These are phyloP conservation scores for Sclerotinia minor DNA, from an alignment of 2,329 filamentous ascomycete species.

Conservation along the genomic window DNA sequence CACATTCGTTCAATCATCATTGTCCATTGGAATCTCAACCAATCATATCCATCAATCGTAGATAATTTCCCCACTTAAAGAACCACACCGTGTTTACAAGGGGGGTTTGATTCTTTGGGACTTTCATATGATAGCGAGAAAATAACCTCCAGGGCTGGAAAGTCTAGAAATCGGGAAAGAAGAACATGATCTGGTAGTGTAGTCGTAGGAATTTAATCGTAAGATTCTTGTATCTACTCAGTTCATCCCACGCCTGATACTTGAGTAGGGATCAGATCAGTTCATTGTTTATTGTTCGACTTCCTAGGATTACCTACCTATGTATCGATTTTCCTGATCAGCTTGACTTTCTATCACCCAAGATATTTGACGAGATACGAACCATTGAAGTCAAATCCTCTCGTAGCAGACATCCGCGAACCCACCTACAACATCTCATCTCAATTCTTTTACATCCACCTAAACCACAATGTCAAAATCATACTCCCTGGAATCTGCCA, in stretches of 20 bases:
- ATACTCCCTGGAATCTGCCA: slow-evolving; percentile 22
- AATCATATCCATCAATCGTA: background rate
- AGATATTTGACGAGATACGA: background rate
- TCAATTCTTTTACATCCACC: background rate
- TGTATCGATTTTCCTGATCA: background rate
- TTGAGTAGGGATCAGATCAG: slow-evolving; percentile 8
- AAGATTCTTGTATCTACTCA: slow-evolving; percentile 3
- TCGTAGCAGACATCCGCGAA: background rate
- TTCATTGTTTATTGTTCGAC: background rate
- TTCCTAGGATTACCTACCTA: background rate
- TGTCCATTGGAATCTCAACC: background rate
- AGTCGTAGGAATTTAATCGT: background rate
- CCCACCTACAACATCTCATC: background rate
- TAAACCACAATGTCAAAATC: slow-evolving; percentile 17
- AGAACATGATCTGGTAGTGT: background rate
- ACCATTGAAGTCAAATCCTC: background rate
- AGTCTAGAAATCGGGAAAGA: background rate
- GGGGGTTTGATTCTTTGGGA: background rate
- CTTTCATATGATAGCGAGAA: background rate
- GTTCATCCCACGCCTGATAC: slow-evolving; percentile 1
- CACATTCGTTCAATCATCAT: background rate
- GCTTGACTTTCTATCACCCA: background rate
- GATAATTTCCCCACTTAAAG: too few species aligned
- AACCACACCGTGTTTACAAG: background rate
- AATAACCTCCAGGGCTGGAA: background rate